These are phyloP conservation scores for Cercospora zeae-maydis DNA, from an alignment of 2,329 filamentous ascomycete species.

Conservation along the genomic window DNA sequence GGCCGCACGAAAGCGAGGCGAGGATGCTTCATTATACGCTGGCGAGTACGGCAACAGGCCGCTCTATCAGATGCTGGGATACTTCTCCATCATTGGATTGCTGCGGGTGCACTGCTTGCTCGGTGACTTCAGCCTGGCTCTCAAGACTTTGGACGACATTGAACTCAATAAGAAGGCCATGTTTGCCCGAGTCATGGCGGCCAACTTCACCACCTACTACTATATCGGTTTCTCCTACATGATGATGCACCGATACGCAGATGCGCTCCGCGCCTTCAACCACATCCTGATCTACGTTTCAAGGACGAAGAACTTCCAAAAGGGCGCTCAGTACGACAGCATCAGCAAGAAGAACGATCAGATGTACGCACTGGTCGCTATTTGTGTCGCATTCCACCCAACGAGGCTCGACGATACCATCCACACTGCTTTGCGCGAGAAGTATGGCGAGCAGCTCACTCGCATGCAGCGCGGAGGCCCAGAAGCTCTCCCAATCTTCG, in stretches of 20 bases:
- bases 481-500: slow-evolving; percentile 91
- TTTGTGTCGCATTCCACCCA: slow-evolving; percentile 97
- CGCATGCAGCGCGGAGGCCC: slow-evolving; percentile 95
- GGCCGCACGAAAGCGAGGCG: slow-evolving; percentile 86
- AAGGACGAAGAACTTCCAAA: slow-evolving; percentile 99
- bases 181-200: slow-evolving; percentile 99
- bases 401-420: slow-evolving; percentile 98
- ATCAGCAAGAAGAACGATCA: slow-evolving; percentile 99
- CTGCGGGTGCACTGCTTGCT: slow-evolving; percentile 93
- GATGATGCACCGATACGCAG: slow-evolving; percentile 99
- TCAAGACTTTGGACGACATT: slow-evolving; percentile 98
- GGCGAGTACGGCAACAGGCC: slow-evolving; percentile 94
- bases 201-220: slow-evolving; percentile 99
- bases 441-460: slow-evolving; percentile 97
- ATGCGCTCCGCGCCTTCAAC: slow-evolving; percentile 99
- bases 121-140: slow-evolving; percentile 93
- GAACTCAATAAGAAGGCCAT: slow-evolving; percentile 99
- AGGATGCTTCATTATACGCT: slow-evolving; percentile 81
- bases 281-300: slow-evolving; percentile 99
- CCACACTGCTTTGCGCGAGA: slow-evolving; percentile 94
- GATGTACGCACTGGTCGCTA: slow-evolving; percentile 98
- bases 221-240: slow-evolving; percentile 99
- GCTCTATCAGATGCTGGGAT: slow-evolving; percentile 96
- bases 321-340: slow-evolving; percentile 95
- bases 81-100: slow-evolving; percentile 98